Percentiles rank a stretch among this genome's conserved stretches.
phyloP scores from a whole-genome alignment of 257 asterid species.

The Rauvolfia tetraphylla region DNA sequence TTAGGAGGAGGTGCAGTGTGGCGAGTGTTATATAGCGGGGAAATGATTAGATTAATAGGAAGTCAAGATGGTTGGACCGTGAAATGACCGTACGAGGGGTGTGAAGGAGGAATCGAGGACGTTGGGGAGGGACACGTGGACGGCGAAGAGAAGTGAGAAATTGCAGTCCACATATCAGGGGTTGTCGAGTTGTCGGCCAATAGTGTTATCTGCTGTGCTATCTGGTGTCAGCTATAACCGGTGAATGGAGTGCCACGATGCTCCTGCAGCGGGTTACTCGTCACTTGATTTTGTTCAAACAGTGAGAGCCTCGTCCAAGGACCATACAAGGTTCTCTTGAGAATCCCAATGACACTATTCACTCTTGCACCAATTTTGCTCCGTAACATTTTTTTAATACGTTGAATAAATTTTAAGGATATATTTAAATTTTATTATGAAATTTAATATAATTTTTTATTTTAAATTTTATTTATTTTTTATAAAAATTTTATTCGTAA shows the following conservation, averaged over 20 bases:
- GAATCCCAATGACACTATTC: too few relatives aligned
- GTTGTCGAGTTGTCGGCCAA: constrained; percentile 49
- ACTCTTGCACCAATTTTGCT: too few relatives aligned
- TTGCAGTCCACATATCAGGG: constrained; percentile 27
- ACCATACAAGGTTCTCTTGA: too few relatives aligned
- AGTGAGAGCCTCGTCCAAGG: too few relatives aligned
- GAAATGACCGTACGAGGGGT: constrained; percentile 20
- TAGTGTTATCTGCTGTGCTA: constrained; percentile 22
- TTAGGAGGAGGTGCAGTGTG: background rate
- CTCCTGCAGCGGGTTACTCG: background rate
- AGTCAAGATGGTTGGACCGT: background rate
- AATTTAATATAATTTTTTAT: too few relatives aligned
- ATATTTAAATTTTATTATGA: too few relatives aligned
- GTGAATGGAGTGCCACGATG: constrained; percentile 28
- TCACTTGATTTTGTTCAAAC: constrained; percentile 5
- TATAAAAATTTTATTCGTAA: too few relatives aligned
- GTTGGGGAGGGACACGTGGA: constrained; percentile 17
- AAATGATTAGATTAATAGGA: background rate
- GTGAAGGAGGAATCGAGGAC: constrained; percentile 4
- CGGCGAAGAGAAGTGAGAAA: constrained; percentile 1
- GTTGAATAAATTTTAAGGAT: too few relatives aligned
- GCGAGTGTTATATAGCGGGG: too few relatives aligned
- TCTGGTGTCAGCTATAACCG: constrained; percentile 32
- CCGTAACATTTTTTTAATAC: too few relatives aligned
- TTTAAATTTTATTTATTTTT: too few relatives aligned